Evolutionary conservation across 2,329 filamentous ascomycete genomes (phyloP).

Genomic region (Drechslera avenae): DNA sequence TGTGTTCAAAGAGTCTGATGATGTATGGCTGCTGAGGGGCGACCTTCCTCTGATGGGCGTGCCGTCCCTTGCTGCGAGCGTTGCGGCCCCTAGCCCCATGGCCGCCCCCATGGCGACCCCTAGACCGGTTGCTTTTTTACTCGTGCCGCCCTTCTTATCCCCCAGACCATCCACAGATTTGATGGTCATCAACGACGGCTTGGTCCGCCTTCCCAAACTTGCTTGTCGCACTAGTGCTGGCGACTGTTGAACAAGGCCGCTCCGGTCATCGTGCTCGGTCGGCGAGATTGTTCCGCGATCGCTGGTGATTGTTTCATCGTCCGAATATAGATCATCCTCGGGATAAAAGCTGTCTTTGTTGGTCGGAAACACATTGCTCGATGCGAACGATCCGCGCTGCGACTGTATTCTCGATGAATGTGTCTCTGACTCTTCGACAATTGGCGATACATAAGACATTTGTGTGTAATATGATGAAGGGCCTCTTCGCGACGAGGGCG

Average conservation of each 20-base stretch:
- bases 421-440: conserved; percentile 55
- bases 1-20: conserved; percentile 43
- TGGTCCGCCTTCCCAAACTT: conserved; percentile 55
- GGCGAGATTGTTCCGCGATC: conserved; percentile 39
- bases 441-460: conserved; percentile 55
- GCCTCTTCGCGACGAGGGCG: conserved; percentile 55
- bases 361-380: conserved; percentile 56
- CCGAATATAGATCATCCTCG: conserved; percentile 43
- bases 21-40: conserved; percentile 39
- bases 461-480: conserved; percentile 57
- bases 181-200: conserved; percentile 56
- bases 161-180: conserved; percentile 49
- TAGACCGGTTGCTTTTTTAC: conserved; percentile 23
- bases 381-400: conserved; percentile 53
- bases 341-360: conserved; percentile 49
- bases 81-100: conserved; percentile 32
- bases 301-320: conserved; percentile 46
- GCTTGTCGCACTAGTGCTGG: conserved; percentile 50
- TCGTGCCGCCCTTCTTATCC: conserved; percentile 24
- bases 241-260: conserved; percentile 44
- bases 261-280: conserved; percentile 43
- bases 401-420: conserved; percentile 51
- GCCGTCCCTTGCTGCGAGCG: conserved; percentile 33
- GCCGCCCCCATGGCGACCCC: conserved; percentile 22
- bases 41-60: conserved; percentile 26